Evolutionary conservation across 75 land plant species (phyloP).

Genomic region (Selaginella tamariscina): DNA sequence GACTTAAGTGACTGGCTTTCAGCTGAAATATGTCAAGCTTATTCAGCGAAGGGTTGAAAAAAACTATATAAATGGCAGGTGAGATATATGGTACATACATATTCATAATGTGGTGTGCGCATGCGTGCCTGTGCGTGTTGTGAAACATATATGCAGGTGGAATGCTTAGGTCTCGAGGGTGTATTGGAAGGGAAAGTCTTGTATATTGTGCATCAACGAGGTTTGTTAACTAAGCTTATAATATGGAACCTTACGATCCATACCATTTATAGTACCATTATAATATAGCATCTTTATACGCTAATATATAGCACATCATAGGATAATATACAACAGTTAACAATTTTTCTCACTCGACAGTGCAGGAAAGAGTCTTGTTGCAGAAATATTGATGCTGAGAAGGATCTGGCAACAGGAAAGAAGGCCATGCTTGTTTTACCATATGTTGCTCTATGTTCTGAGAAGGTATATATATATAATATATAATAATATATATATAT

Average conservation of each 20-base stretch:
- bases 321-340: neutral
- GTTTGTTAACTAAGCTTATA: slow-evolving; percentile 20
- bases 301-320: neutral
- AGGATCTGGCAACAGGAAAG: slow-evolving; percentile 66
- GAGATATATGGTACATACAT: neutral
- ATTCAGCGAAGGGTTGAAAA: slow-evolving; percentile 62
- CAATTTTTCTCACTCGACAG: slow-evolving; percentile 30
- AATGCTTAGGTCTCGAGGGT: slow-evolving; percentile 81
- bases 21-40: slow-evolving; percentile 46
- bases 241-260: too few relatives aligned
- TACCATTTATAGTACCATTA: neutral
- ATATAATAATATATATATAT: too few relatives aligned
- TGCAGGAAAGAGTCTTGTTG: slow-evolving; percentile 99
- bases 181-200: slow-evolving; percentile 79
- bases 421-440: slow-evolving; percentile 91
- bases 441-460: slow-evolving; percentile 92
- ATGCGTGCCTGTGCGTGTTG: neutral
- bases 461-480: slow-evolving; percentile 77
- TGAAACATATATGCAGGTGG: slow-evolving; percentile 39
- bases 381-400: slow-evolving; percentile 84
- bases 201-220: slow-evolving; percentile 98
- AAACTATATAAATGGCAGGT: slow-evolving; percentile 97
- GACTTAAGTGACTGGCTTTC: slow-evolving; percentile 79
- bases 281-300: slow-evolving; percentile 4
- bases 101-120: neutral